Percentiles rank a stretch among this genome's conserved stretches.
phyloP scores from a whole-genome alignment of 345 rosid genomes.

The Durio zibethinus region DNA sequence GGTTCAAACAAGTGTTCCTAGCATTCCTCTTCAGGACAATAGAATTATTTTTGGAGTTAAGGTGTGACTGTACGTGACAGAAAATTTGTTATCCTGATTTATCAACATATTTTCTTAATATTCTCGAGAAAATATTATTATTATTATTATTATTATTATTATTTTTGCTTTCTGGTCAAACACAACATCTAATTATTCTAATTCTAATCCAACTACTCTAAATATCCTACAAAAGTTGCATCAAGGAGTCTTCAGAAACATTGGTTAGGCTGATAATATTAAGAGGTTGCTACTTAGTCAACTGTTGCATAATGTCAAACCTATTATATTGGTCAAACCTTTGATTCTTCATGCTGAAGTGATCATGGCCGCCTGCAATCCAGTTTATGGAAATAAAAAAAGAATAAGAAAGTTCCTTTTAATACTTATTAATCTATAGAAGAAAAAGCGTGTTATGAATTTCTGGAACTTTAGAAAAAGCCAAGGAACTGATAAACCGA shows the following conservation, averaged over 20 bases:
- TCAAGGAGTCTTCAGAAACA: background rate
- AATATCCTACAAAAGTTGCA: background rate
- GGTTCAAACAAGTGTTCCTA: too few species aligned
- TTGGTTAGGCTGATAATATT: background rate
- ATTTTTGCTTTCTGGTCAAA: background rate
- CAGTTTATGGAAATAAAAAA: background rate
- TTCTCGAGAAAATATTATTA: too few species aligned
- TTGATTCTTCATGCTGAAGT: background rate
- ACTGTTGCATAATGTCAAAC: background rate
- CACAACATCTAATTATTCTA: background rate
- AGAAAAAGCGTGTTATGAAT: background rate
- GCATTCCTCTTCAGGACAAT: too few species aligned
- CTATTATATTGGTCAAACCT: background rate
- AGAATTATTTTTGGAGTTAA: too few species aligned
- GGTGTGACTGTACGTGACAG: too few species aligned
- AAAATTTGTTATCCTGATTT: too few species aligned
- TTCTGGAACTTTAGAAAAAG: background rate
- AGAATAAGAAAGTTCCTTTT: background rate
- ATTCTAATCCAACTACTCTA: background rate
- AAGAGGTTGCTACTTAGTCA: background rate
- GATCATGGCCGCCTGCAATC: background rate
- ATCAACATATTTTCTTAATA: too few species aligned
- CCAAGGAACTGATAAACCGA: background rate
- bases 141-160: too few species aligned
- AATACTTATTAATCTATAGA: background rate